Evolutionary conservation across 176 grass and related monocot species (phyloP), one percentile per base, ranked within the genome.

Genomic region (Puya raimondii): DNA sequence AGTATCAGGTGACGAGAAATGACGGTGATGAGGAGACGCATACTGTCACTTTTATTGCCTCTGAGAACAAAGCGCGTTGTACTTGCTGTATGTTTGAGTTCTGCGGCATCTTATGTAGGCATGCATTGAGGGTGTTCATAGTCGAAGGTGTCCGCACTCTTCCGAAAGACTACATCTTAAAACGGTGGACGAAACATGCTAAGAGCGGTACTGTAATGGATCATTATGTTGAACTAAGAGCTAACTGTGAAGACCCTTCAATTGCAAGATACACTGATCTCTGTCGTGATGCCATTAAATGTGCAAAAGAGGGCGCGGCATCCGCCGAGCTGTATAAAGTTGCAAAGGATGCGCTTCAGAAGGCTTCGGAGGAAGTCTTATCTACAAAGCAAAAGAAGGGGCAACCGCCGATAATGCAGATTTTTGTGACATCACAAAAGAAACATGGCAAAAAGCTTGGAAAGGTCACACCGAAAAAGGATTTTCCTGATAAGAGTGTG

Each of bases 101-200:
- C 69, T 88, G 81, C 76, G 93, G 93, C 54, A 85, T 97, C 67
- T 85, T 97, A 80, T 97, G 93, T 72, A 87, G 89, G 63, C 94
- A 99, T 72, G 77, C 80, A 48, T 76, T 99, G 64, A 85, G 84
- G 64, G 76, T 93, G 71, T 88, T 99, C 65, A 71, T 99, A 50
- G 72, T 88, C 6, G 85, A 92, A 85, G 82, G 87, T 61, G 74
- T 99, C 27, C 82, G 89, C 23, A 53, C 65, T 47, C 72, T 99
- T 78, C 89, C 86, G 51, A 90, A 83, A 65, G 69, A 84, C 64
- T 92, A 87, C 77, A 85, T 93, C 27, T 75, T 99, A 77, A 93
- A 92, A 87, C 85, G 87, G 71, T 99, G 94, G 94, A 88, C 94
- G 66, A 99, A 86, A 16, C 84, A 99, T 90, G 86, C 82, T 51